Evolutionary conservation across 495 filamentous ascomycete species (phyloP).

Genomic region (Saxophila tyrrhenica): DNA sequence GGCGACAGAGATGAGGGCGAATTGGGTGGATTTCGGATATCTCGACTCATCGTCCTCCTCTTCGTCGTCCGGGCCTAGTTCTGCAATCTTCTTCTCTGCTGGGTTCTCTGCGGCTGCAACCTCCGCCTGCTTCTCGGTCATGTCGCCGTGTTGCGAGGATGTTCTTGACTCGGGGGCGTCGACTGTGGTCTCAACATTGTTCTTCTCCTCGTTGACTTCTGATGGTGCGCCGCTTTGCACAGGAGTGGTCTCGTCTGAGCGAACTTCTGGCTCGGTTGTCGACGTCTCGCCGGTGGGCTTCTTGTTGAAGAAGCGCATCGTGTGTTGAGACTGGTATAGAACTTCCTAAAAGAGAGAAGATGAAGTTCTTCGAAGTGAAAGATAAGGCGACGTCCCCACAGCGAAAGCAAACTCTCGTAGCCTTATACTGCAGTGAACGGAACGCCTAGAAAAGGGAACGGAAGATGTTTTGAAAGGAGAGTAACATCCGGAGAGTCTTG

Average conservation of each 20-base stretch:
- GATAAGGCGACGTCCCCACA: not conserved
- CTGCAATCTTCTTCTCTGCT: constrained; percentile 7
- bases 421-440: not conserved
- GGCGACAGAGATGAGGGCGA: constrained; percentile 47
- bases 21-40: constrained; percentile 30
- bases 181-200: not conserved
- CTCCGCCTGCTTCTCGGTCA: not conserved
- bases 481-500: not conserved
- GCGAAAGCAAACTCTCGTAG: not conserved
- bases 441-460: not conserved
- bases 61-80: constrained; percentile 3
- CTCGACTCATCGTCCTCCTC: constrained; percentile 11
- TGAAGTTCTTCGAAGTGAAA: not conserved
- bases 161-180: not conserved
- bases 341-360: not conserved
- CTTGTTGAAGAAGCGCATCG: constrained; percentile 15
- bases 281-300: constrained; percentile 2
- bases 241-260: constrained; percentile 12
- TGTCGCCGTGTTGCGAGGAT: not conserved
- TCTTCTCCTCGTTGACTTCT: constrained; percentile 6
- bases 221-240: constrained; percentile 8
- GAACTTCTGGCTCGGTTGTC: not conserved
- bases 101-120: not conserved
- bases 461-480: not conserved
- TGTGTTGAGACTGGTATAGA: not conserved